Evolutionary conservation across 257 asterid species (phyloP).

Genomic region (Nicotiana attenuata): DNA sequence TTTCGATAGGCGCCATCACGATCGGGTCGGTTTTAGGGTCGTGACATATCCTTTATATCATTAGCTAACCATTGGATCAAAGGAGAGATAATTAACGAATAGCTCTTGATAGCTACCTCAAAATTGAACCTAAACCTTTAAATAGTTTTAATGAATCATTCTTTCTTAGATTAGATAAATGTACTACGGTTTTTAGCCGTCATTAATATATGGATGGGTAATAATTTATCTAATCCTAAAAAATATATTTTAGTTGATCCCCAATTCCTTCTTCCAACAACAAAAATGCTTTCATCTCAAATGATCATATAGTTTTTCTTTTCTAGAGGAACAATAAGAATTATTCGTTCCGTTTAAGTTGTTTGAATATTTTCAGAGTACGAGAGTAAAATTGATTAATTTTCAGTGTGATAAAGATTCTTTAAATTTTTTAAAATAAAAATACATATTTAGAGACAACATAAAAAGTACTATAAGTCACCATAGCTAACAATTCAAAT

Average conservation of each 20-base stretch:
- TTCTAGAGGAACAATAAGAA: too few relatives aligned
- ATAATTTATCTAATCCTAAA: not conserved
- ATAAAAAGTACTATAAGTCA: too few relatives aligned
- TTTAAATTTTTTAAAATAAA: too few relatives aligned
- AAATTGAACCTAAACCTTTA: not conserved
- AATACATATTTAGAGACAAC: too few relatives aligned
- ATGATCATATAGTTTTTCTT: too few relatives aligned
- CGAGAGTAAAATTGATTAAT: too few relatives aligned
- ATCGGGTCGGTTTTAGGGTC: too few relatives aligned
- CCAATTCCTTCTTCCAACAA: not conserved
- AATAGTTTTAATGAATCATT: not conserved
- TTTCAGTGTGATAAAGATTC: too few relatives aligned
- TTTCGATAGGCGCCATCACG: too few relatives aligned
- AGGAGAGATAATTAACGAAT: not conserved
- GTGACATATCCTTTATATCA: not conserved
- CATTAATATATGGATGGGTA: not conserved
- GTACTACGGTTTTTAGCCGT: not conserved
- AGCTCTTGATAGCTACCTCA: not conserved
- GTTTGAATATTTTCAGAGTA: too few relatives aligned
- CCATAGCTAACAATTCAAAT: too few relatives aligned
- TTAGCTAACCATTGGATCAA: not conserved
- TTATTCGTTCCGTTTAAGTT: too few relatives aligned
- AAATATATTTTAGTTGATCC: not conserved
- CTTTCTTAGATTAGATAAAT: not conserved
- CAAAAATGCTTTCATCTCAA: not conserved